Percentiles rank a stretch among this genome's conserved stretches.
phyloP scores from a whole-genome alignment of 352 stramenopile species.

The Phytophthora tubulina region DNA sequence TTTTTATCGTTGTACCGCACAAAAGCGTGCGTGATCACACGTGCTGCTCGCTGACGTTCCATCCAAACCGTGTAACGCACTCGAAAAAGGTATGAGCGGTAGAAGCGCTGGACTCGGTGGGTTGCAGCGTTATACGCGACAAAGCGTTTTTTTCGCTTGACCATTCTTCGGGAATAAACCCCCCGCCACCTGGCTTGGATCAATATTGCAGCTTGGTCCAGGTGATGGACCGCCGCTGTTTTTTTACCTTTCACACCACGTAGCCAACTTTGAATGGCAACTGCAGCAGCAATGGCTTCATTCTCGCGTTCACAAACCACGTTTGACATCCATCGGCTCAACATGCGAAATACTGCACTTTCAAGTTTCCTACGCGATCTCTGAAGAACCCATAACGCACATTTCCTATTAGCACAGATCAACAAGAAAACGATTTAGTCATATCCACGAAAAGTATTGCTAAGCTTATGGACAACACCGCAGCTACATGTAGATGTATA shows the following conservation, averaged over 20 bases:
- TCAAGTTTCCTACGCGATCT: slow-evolving; percentile 46
- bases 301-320: slow-evolving; percentile 37
- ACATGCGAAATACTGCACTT: slow-evolving; percentile 36
- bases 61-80: slow-evolving; percentile 42
- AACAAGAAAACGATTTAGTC: slow-evolving; percentile 2
- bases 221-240: slow-evolving; percentile 27
- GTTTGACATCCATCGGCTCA: slow-evolving; percentile 44
- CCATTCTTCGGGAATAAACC: slow-evolving; percentile 58
- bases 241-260: slow-evolving; percentile 43
- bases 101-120: slow-evolving; percentile 50
- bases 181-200: slow-evolving; percentile 65
- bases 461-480: too few species aligned
- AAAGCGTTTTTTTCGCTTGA: slow-evolving; percentile 48
- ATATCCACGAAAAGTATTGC: not conserved
- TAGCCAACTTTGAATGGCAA: slow-evolving; percentile 68
- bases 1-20: slow-evolving; percentile 48
- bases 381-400: slow-evolving; percentile 47
- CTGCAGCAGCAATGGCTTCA: slow-evolving; percentile 54
- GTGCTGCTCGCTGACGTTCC: slow-evolving; percentile 42
- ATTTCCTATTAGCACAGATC: slow-evolving; percentile 41
- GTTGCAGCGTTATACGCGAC: slow-evolving; percentile 46
- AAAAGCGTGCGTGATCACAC: slow-evolving; percentile 51
- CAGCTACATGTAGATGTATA: not conserved
- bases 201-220: slow-evolving; percentile 39
- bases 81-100: slow-evolving; percentile 49